phyloP scores from a whole-genome alignment of 345 rosid genomes.

The Murraya koenigii region DNA sequence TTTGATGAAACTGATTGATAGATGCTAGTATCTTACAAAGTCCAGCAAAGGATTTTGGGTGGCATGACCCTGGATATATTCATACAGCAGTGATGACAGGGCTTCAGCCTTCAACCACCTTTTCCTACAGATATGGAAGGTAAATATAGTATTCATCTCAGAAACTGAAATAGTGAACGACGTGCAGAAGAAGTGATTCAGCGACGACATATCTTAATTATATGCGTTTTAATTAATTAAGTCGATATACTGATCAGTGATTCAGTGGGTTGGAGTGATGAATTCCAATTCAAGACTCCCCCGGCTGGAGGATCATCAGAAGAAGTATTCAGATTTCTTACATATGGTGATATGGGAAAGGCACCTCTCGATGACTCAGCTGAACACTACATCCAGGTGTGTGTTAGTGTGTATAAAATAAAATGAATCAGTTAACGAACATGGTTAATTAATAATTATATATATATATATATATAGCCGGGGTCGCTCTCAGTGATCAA shows the following conservation, averaged over 20 bases:
- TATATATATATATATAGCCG: conserved; percentile 32
- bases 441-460: not conserved
- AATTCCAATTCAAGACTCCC: conserved; percentile 46
- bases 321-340: conserved; percentile 35
- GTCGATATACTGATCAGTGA: conserved; percentile 32
- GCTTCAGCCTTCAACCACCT: conserved; percentile 40
- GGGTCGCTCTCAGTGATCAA: conserved; percentile 57
- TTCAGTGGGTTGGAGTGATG: conserved; percentile 58
- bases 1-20: no score
- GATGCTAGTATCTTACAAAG: conserved; percentile 21
- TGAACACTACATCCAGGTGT: conserved; percentile 67
- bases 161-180: no score
- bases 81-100: conserved; percentile 67
- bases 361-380: conserved; percentile 57
- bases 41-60: conserved; percentile 77
- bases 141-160: conserved; percentile 8
- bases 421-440: no score
- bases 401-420: no score
- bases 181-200: no score
- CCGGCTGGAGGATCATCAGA: conserved; percentile 57
- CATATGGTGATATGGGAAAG: conserved; percentile 77
- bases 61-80: conserved; percentile 77
- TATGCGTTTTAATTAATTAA: no score
- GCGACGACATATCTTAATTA: no score
- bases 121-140: conserved; percentile 68